Conservation (phyloP, 257 asterid genomes). For the Solanum pinnatisectum region DNA sequence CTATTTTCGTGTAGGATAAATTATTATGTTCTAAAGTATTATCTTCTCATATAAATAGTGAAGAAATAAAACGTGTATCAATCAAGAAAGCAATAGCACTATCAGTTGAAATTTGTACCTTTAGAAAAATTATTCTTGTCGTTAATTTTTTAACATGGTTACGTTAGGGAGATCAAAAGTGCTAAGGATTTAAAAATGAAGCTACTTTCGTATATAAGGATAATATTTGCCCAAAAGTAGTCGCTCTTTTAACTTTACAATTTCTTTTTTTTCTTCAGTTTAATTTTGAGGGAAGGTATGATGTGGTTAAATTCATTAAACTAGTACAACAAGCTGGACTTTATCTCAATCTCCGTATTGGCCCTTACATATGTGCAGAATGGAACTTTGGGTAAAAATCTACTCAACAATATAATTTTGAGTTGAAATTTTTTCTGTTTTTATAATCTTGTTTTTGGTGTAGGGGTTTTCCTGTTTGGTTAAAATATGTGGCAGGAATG, state of each 20-base stretch:
- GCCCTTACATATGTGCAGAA: conserved; percentile 83
- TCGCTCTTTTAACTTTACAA: not conserved
- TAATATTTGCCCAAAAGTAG: not conserved
- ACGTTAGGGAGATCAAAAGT: too few species aligned
- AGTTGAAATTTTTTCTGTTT: conserved; percentile 7
- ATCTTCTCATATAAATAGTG: too few species aligned
- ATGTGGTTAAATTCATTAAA: conserved; percentile 65
- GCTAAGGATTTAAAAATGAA: too few species aligned
- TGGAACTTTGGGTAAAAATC: conserved; percentile 70
- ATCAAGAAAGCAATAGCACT: too few species aligned
- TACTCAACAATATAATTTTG: not conserved
- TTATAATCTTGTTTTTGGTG: conserved; percentile 15
- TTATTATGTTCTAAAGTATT: too few species aligned
- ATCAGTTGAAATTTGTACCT: too few species aligned
- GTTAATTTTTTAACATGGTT: too few species aligned
- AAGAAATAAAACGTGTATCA: too few species aligned
- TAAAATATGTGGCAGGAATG: conserved; percentile 74
- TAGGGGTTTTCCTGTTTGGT: conserved; percentile 97
- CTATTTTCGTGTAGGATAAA: too few species aligned
- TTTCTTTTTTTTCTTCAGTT: conserved; percentile 26
- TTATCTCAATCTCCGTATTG: conserved; percentile 79
- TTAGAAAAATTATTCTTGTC: too few species aligned
- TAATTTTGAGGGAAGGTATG: conserved; percentile 60
- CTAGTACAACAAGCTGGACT: conserved; percentile 78
- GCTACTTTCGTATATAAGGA: not conserved